Percentiles rank a stretch among this genome's conserved stretches.
These are phyloP conservation scores for Fusarium irregulare DNA, from an alignment of 2,329 filamentous ascomycete genomes.

Conservation along the genomic window DNA sequence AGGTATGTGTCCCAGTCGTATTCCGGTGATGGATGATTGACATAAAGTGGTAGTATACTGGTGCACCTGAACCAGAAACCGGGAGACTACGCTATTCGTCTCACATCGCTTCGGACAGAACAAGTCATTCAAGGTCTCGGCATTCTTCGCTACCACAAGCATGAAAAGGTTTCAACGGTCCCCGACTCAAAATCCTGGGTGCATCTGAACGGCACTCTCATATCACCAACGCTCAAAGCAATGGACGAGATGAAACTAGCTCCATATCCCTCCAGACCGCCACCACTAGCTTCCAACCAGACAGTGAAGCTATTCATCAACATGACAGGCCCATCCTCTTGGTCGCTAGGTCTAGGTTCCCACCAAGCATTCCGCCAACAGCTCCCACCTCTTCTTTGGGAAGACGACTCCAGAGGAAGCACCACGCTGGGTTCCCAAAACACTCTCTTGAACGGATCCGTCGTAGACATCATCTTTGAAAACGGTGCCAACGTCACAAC, in stretches of 20 bases:
- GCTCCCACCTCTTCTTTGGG: neutral
- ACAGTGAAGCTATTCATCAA: neutral
- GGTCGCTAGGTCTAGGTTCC: neutral
- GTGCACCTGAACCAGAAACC: neutral
- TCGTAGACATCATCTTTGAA: neutral
- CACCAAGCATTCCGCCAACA: neutral
- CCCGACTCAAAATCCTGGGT: neutral
- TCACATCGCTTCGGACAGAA: neutral
- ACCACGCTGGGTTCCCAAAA: neutral
- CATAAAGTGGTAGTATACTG: neutral
- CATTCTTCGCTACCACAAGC: neutral
- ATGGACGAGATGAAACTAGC: neutral
- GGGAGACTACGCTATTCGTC: neutral
- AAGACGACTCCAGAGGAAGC: neutral
- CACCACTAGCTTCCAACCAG: neutral
- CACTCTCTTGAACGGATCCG: neutral
- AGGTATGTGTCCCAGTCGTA: neutral
- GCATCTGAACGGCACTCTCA: neutral
- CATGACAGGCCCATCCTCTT: neutral
- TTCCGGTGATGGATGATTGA: neutral
- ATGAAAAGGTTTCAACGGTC: accelerated
- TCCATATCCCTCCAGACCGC: neutral
- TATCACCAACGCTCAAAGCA: neutral
- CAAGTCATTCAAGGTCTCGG: neutral
- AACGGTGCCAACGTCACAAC: neutral